Conservation (phyloP, 257 asterid genomes). For the Solanum rostratum region DNA sequence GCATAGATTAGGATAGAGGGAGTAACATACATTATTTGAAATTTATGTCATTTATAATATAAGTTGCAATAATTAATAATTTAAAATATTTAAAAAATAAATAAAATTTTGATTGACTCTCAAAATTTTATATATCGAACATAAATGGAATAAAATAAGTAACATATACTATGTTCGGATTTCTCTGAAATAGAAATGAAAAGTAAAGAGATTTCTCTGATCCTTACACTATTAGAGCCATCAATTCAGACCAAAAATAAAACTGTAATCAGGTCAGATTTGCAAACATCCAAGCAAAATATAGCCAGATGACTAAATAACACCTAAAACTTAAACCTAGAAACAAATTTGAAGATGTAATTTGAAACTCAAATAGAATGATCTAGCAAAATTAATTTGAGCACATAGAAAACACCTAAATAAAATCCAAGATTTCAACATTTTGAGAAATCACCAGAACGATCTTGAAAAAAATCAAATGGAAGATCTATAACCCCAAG, state of each 20-base stretch:
- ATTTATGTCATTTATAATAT: too few relatives aligned
- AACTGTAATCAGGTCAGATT: neutral
- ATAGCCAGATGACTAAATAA: neutral
- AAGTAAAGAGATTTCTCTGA: neutral
- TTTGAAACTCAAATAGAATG: neutral
- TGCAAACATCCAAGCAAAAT: neutral
- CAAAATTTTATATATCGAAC: too few relatives aligned
- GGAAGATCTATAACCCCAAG: too few relatives aligned
- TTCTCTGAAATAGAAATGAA: neutral
- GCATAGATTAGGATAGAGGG: too few relatives aligned
- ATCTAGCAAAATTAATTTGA: neutral
- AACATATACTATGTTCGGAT: too few relatives aligned
- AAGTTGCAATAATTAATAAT: too few relatives aligned
- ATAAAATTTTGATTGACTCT: too few relatives aligned
- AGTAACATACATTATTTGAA: too few relatives aligned
- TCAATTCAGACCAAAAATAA: conserved; percentile 44
- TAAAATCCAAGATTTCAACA: neutral
- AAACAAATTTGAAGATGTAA: neutral
- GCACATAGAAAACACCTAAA: neutral
- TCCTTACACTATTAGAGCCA: conserved; percentile 93
- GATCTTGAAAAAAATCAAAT: too few relatives aligned
- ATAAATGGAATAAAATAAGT: too few relatives aligned
- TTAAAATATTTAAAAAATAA: too few relatives aligned
- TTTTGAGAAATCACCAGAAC: neutral
- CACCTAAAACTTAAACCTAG: neutral